Evolutionary conservation across 345 rosid genomes (phyloP).

Genomic region (Barbarea vulgaris): DNA sequence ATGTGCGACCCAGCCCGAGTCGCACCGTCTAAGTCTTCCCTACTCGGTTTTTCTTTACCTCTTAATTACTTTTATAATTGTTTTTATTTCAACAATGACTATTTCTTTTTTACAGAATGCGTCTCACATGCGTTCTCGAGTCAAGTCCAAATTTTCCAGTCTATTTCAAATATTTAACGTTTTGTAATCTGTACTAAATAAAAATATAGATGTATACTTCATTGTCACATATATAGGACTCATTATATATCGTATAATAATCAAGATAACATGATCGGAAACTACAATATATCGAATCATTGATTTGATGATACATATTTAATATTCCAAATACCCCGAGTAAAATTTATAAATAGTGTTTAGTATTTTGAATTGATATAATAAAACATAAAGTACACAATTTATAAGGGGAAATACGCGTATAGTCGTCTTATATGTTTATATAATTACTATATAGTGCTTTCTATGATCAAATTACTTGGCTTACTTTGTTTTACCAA

Average conservation of each 20-base stretch:
- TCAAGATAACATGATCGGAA: neutral
- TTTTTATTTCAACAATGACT: conserved; percentile 22
- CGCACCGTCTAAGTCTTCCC: conserved; percentile 35
- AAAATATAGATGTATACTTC: neutral
- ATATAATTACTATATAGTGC: neutral
- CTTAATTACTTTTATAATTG: neutral
- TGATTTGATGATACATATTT: neutral
- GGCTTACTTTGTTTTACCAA: neutral
- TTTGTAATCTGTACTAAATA: neutral
- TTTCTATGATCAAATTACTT: neutral
- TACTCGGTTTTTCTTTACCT: conserved; percentile 12
- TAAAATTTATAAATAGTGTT: neutral
- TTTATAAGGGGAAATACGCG: neutral
- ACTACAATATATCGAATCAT: neutral
- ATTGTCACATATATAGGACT: neutral
- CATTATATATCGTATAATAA: neutral
- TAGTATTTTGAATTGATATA: neutral
- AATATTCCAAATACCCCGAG: neutral
- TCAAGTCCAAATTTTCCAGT: neutral
- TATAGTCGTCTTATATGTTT: neutral
- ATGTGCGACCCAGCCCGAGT: conserved; percentile 29
- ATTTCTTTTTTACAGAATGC: conserved; percentile 17
- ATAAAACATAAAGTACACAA: neutral
- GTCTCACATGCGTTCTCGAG: conserved; percentile 23
- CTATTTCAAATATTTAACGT: neutral